Conservation (phyloP, 495 filamentous ascomycete genomes). For the Thermochaetoides thermophila region DNA sequence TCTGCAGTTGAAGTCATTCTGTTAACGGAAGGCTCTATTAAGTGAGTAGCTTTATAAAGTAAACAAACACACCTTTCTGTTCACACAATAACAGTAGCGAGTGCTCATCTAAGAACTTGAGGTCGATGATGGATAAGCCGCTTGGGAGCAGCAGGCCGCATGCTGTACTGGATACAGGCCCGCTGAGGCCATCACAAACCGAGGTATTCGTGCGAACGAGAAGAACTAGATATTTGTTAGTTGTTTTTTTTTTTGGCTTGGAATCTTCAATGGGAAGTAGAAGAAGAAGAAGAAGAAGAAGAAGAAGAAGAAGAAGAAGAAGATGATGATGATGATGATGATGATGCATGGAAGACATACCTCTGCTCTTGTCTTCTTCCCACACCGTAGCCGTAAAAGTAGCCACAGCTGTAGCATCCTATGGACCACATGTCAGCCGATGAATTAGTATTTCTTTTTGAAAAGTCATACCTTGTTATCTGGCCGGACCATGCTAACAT, state of each 20-base stretch:
- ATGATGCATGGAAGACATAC: slow-evolving; percentile 11
- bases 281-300: no score
- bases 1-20: no score
- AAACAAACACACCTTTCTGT: slow-evolving; percentile 16
- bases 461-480: slow-evolving; percentile 8
- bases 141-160: slow-evolving; percentile 25
- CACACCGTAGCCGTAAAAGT: slow-evolving; percentile 24
- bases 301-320: no score
- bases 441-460: no score
- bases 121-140: slow-evolving; percentile 26
- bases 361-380: slow-evolving; percentile 11
- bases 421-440: slow-evolving; percentile 6
- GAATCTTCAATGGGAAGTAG: no score
- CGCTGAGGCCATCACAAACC: slow-evolving; percentile 31
- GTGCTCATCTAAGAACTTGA: slow-evolving; percentile 33
- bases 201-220: slow-evolving; percentile 26
- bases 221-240: slow-evolving; percentile 31
- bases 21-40: no score
- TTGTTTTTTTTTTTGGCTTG: no score
- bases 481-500: slow-evolving; percentile 15
- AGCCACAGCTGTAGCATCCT: slow-evolving; percentile 20
- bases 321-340: no score
- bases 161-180: slow-evolving; percentile 12
- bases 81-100: slow-evolving; percentile 31
- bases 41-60: not conserved